These are phyloP conservation scores for Fonsecaea erecta DNA, from an alignment of 2,329 filamentous ascomycete species.

Conservation along the genomic window DNA sequence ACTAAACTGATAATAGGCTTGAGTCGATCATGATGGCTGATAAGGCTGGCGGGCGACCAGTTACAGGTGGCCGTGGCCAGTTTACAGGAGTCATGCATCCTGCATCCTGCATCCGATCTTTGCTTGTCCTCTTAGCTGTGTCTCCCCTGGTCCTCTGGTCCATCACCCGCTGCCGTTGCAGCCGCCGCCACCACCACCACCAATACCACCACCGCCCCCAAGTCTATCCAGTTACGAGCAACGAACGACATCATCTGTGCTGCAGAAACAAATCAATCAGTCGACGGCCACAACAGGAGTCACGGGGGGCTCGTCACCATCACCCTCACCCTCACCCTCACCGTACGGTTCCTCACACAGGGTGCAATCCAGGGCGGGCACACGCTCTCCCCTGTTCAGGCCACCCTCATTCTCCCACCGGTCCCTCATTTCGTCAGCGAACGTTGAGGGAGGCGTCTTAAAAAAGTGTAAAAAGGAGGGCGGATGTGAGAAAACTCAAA, in stretches of 20 bases:
- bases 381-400: not conserved
- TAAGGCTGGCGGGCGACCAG: not conserved
- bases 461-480: not conserved
- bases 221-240: not conserved
- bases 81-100: not conserved
- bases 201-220: not conserved
- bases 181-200: not conserved
- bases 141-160: not conserved
- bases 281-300: not conserved
- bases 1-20: not conserved
- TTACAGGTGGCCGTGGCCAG: not conserved
- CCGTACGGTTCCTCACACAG: too few species aligned
- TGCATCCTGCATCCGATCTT: not conserved
- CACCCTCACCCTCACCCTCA: not conserved
- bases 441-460: too few species aligned
- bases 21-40: not conserved
- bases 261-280: not conserved
- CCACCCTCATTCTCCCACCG: not conserved
- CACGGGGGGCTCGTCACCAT: not conserved
- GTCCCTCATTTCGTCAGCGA: not conserved
- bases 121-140: not conserved
- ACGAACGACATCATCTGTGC: not conserved
- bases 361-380: not conserved
- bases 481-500: not conserved
- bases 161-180: not conserved